Percentiles rank a stretch among this genome's conserved stretches.
Evolutionary conservation across 1,284 basidiomycete species (phyloP).

Genomic region (Heterobasidion annosum): DNA sequence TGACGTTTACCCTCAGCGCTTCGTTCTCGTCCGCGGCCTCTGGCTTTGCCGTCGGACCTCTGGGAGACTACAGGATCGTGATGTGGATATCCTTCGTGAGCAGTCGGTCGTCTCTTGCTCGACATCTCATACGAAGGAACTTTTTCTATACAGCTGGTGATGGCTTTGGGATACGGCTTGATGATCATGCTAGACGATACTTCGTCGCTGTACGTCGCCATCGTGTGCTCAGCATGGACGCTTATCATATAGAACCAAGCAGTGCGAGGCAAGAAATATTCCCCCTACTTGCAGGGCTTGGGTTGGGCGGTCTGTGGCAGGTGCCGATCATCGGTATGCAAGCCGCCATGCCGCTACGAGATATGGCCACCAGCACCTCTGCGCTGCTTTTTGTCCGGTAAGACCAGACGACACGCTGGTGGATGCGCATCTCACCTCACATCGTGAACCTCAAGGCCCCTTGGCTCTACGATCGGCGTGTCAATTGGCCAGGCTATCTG

Average conservation of each 20-base stretch:
- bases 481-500: slow-evolving; percentile 66
- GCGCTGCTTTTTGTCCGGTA: slow-evolving; percentile 68
- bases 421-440: background rate
- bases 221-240: background rate
- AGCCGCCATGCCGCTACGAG: slow-evolving; percentile 74
- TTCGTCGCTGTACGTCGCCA: slow-evolving; percentile 31
- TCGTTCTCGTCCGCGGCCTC: slow-evolving; percentile 46
- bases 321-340: slow-evolving; percentile 65
- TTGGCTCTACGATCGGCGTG: slow-evolving; percentile 72
- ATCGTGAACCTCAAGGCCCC: slow-evolving; percentile 27
- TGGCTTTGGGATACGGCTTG: slow-evolving; percentile 56
- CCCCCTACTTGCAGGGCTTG: slow-evolving; percentile 54
- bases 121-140: background rate
- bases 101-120: background rate
- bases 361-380: slow-evolving; percentile 72
- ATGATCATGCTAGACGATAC: slow-evolving; percentile 43
- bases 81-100: slow-evolving; percentile 51
- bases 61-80: slow-evolving; percentile 50
- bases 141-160: slow-evolving; percentile 17
- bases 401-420: background rate
- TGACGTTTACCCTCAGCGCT: slow-evolving; percentile 64
- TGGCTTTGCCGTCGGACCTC: slow-evolving; percentile 52
- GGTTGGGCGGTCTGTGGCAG: slow-evolving; percentile 59
- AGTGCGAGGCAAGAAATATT: slow-evolving; percentile 54
- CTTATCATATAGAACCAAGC: background rate